Evolutionary conservation across 768 basidiomycete species (phyloP).

Genomic region (Boletus fagicola): DNA sequence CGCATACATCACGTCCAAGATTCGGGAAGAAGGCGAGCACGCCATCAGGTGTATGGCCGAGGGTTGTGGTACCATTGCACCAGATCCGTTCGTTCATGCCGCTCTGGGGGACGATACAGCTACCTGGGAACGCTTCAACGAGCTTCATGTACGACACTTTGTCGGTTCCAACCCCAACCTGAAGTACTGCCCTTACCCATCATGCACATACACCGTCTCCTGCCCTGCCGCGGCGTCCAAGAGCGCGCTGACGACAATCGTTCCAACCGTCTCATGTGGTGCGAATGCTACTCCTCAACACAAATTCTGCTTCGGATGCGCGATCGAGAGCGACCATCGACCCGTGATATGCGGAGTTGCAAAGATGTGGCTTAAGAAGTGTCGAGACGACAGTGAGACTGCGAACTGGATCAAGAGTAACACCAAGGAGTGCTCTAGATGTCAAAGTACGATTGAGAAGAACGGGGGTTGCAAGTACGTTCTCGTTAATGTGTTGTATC

Average conservation of each 20-base stretch:
- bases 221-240: slow-evolving; percentile 81
- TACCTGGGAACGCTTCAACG: slow-evolving; percentile 72
- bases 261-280: slow-evolving; percentile 88
- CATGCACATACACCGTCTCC: slow-evolving; percentile 91
- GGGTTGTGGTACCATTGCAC: slow-evolving; percentile 61
- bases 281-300: slow-evolving; percentile 58
- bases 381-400: slow-evolving; percentile 95
- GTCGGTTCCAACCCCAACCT: slow-evolving; percentile 80
- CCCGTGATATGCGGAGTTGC: slow-evolving; percentile 89
- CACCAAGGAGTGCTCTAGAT: slow-evolving; percentile 96
- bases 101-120: slow-evolving; percentile 55
- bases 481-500: slow-evolving; percentile 65
- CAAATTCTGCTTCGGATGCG: slow-evolving; percentile 94
- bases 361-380: slow-evolving; percentile 95
- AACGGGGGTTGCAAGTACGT: slow-evolving; percentile 99
- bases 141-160: slow-evolving; percentile 86
- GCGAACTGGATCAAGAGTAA: slow-evolving; percentile 99
- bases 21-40: slow-evolving; percentile 78
- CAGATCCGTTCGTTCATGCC: slow-evolving; percentile 59
- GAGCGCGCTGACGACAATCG: slow-evolving; percentile 67
- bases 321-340: slow-evolving; percentile 84
- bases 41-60: slow-evolving; percentile 79
- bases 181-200: slow-evolving; percentile 94
- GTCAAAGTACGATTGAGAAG: slow-evolving; percentile 99
- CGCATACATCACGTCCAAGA: slow-evolving; percentile 75